Conservation (phyloP, 2,329 filamentous ascomycete genomes). For the Nannizzia gypsea region DNA sequence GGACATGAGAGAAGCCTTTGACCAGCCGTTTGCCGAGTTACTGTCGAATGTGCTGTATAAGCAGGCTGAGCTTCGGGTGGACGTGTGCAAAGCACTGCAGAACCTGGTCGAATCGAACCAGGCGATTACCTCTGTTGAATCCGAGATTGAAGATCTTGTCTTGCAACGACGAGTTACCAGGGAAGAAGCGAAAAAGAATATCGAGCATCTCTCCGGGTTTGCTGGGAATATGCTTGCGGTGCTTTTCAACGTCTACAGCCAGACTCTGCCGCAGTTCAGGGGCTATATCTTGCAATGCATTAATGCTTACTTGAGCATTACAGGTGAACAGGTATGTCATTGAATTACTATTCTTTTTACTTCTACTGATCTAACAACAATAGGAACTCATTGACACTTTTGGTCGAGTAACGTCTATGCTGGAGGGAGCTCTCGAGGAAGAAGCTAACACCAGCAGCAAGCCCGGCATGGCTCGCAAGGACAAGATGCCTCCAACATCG, state of each 20-base stretch:
- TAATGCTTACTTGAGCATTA: slow-evolving; percentile 86
- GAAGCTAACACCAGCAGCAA: slow-evolving; percentile 50
- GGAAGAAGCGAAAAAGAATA: slow-evolving; percentile 61
- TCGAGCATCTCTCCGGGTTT: slow-evolving; percentile 67
- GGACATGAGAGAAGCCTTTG: slow-evolving; percentile 64
- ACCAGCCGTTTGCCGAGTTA: slow-evolving; percentile 80
- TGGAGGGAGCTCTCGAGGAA: slow-evolving; percentile 57
- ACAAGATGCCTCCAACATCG: slow-evolving; percentile 77
- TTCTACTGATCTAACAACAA: slow-evolving; percentile 11
- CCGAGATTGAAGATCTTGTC: slow-evolving; percentile 58
- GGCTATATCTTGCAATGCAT: slow-evolving; percentile 88
- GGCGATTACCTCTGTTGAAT: slow-evolving; percentile 58
- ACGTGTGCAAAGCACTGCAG: slow-evolving; percentile 77
- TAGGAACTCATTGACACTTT: slow-evolving; percentile 79
- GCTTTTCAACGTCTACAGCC: slow-evolving; percentile 97
- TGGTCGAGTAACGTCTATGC: slow-evolving; percentile 69
- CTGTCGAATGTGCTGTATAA: slow-evolving; percentile 85
- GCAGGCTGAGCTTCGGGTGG: slow-evolving; percentile 73
- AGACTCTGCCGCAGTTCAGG: slow-evolving; percentile 84
- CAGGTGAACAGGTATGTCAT: slow-evolving; percentile 46
- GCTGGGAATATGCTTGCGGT: slow-evolving; percentile 85
- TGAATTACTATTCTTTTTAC: slow-evolving; percentile 10
- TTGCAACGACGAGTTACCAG: slow-evolving; percentile 69
- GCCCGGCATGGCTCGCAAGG: slow-evolving; percentile 51
- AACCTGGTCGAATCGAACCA: slow-evolving; percentile 86